These are phyloP conservation scores for Lactarius evosmus DNA, from an alignment of 768 basidiomycete genomes.

Conservation along the genomic window DNA sequence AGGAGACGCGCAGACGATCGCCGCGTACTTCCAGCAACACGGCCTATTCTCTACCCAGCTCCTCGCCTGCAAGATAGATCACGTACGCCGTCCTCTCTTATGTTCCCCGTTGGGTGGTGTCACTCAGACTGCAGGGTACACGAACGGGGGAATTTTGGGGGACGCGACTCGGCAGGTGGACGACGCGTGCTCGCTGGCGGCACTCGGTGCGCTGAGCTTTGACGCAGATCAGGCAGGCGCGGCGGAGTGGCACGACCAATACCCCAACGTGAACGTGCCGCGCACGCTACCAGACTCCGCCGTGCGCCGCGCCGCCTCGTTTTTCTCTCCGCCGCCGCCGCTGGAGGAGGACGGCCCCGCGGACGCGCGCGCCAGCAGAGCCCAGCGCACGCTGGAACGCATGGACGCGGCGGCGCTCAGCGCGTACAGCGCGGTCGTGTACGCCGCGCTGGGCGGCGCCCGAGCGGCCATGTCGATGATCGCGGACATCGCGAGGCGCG, in stretches of 20 bases:
- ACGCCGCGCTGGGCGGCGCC: not conserved
- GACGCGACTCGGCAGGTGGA: constrained; percentile 16
- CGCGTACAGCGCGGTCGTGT: constrained; percentile 6
- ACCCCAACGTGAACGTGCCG: not conserved
- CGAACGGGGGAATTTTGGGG: not conserved
- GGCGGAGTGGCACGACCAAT: constrained; percentile 14
- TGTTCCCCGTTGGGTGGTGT: not conserved
- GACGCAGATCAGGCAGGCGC: constrained; percentile 17
- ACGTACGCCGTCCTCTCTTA: constrained; percentile 17
- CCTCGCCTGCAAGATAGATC: constrained; percentile 11
- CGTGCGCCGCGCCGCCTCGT: not conserved
- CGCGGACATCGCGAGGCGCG: not conserved
- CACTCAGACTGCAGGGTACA: not conserved
- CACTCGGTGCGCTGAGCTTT: constrained; percentile 21
- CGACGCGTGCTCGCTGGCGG: constrained; percentile 23
- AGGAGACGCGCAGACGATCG: constrained; percentile 23
- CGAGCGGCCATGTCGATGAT: constrained; percentile 13
- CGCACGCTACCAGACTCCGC: not conserved
- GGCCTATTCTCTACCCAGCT: constrained; percentile 10
- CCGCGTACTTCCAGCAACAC: constrained; percentile 24
- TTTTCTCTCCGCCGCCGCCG: not conserved
- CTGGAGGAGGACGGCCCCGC: not conserved
- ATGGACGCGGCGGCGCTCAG: constrained; percentile 13
- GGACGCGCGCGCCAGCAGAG: not conserved
- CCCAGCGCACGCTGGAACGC: not conserved